A percentile compares a stretch with the other conserved stretches of the same genome.
Conservation (phyloP, 257 asterid species). For the Petunia axillaris region DNA sequence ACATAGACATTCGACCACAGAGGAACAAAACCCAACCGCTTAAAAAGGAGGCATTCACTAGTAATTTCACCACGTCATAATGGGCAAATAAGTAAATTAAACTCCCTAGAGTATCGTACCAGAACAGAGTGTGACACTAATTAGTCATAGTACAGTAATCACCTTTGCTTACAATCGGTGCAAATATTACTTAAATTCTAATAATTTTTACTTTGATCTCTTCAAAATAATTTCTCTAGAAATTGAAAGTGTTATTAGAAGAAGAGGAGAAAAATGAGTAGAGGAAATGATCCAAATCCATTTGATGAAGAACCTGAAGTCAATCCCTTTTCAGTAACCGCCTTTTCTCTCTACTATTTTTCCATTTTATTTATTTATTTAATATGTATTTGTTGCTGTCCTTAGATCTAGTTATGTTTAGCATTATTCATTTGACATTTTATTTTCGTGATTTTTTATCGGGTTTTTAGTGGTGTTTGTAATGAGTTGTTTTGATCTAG, state of each 20-base stretch:
- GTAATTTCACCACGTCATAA: background rate
- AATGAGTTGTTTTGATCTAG: slow-evolving; percentile 26
- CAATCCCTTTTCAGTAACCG: slow-evolving; percentile 97
- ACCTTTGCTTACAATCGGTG: slow-evolving; percentile 14
- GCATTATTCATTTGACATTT: background rate
- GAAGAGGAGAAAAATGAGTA: slow-evolving; percentile 53
- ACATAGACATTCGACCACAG: too few species aligned
- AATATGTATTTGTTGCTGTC: background rate
- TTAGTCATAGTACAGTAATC: background rate
- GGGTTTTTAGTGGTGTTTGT: slow-evolving; percentile 15
- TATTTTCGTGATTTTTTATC: slow-evolving; percentile 11
- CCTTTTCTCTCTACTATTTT: slow-evolving; percentile 38
- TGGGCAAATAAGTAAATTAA: slow-evolving; percentile 10
- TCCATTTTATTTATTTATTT: slow-evolving; percentile 14
- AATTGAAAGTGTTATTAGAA: background rate
- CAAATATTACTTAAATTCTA: background rate
- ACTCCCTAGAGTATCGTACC: background rate
- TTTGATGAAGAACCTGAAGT: slow-evolving; percentile 96
- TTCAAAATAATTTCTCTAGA: background rate
- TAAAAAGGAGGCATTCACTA: background rate
- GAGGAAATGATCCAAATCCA: slow-evolving; percentile 89
- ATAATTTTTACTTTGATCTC: background rate
- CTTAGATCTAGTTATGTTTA: slow-evolving; percentile 32
- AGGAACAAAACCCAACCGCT: background rate
- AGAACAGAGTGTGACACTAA: background rate